Conservation (phyloP, 805 yeast genomes). For the Vanderwaltozyma verrucispora region DNA sequence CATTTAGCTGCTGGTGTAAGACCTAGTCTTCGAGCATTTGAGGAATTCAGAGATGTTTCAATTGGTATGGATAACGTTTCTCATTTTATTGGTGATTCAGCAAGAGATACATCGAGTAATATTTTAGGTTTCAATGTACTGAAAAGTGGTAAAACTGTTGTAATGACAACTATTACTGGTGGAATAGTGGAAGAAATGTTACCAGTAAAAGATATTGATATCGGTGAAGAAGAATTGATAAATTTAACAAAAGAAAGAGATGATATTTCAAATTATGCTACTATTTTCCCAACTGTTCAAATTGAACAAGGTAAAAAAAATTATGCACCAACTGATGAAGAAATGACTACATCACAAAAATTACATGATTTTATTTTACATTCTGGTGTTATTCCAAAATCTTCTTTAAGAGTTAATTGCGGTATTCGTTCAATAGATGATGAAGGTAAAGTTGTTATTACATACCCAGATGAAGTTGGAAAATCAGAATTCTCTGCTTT, state of each 20-base stretch:
- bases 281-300: conserved; percentile 66
- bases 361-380: conserved; percentile 51
- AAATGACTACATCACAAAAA: conserved; percentile 60
- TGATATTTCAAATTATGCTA: conserved; percentile 26
- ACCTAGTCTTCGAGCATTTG: conserved; percentile 60
- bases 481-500: conserved; percentile 16
- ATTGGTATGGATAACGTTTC: conserved; percentile 32
- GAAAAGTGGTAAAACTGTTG: conserved; percentile 61
- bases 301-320: conserved; percentile 66
- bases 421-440: conserved; percentile 41
- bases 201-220: conserved; percentile 35
- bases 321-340: conserved; percentile 71
- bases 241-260: conserved; percentile 16
- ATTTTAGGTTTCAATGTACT: conserved; percentile 60
- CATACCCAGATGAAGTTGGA: conserved; percentile 36
- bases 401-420: conserved; percentile 36
- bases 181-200: conserved; percentile 50
- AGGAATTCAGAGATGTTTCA: conserved; percentile 56
- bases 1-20: conserved; percentile 67
- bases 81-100: conserved; percentile 26
- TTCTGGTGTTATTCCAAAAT: conserved; percentile 41
- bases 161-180: conserved; percentile 61
- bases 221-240: conserved; percentile 26
- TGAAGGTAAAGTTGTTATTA: conserved; percentile 38
- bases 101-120: conserved; percentile 7